These are phyloP conservation scores for Candida mattraensis DNA, from an alignment of 805 yeast species.

Conservation along the genomic window DNA sequence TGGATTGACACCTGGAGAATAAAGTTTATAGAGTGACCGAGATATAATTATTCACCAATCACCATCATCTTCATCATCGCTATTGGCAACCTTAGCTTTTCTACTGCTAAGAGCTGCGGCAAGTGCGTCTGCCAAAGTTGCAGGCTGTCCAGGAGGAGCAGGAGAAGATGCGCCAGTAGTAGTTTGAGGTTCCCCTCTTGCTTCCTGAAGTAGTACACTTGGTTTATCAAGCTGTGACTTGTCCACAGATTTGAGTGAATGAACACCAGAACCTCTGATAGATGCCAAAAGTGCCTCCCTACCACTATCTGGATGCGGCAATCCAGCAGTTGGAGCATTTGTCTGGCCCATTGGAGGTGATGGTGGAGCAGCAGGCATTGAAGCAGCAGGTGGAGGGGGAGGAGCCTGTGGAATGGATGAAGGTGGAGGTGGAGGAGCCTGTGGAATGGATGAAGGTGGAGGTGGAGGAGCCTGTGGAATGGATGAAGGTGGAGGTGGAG, in stretches of 20 bases:
- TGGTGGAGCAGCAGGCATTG: constrained; percentile 32
- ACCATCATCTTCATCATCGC: constrained; percentile 83
- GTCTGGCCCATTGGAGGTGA: constrained; percentile 31
- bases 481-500: constrained; percentile 15
- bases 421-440: constrained; percentile 30
- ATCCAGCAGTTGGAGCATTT: constrained; percentile 40
- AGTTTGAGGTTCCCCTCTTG: constrained; percentile 53
- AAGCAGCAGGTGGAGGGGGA: constrained; percentile 2
- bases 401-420: constrained; percentile 32
- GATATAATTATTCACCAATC: constrained; percentile 52
- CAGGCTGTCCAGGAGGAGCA: constrained; percentile 50
- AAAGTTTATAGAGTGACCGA: constrained; percentile 35
- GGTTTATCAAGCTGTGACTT: constrained; percentile 83
- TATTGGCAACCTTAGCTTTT: constrained; percentile 75
- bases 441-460: constrained; percentile 31
- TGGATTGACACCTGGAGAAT: constrained; percentile 58
- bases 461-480: constrained; percentile 35
- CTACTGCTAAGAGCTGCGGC: constrained; percentile 83
- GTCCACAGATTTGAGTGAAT: constrained; percentile 71
- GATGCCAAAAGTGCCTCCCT: constrained; percentile 86
- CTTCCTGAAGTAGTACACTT: constrained; percentile 67
- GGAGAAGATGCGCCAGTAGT: constrained; percentile 39
- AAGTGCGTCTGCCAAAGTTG: constrained; percentile 78
- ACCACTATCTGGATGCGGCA: constrained; percentile 49
- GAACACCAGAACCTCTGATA: constrained; percentile 77